These are phyloP conservation scores for Fusarium agapanthi DNA, from an alignment of 2,329 filamentous ascomycete genomes.

Conservation along the genomic window DNA sequence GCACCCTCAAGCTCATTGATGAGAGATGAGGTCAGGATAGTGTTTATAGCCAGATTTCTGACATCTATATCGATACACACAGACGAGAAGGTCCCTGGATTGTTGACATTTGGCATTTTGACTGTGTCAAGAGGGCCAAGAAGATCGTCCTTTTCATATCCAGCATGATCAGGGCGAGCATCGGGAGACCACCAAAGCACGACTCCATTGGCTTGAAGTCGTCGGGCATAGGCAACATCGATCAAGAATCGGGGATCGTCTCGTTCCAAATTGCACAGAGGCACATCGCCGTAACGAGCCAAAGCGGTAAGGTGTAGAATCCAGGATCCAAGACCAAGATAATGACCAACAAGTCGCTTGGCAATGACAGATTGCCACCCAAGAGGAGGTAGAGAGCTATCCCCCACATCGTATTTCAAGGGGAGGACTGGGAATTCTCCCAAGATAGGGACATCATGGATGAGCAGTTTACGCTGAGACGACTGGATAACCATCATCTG, in stretches of 20 bases:
- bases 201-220: conserved; percentile 89
- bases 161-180: conserved; percentile 90
- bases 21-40: conserved; percentile 92
- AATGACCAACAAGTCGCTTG: conserved; percentile 86
- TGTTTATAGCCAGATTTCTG: conserved; percentile 96
- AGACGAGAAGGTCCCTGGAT: conserved; percentile 90
- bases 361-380: conserved; percentile 94
- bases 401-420: conserved; percentile 81
- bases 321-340: conserved; percentile 93
- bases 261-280: conserved; percentile 92
- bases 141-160: conserved; percentile 93
- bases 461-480: conserved; percentile 79
- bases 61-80: conserved; percentile 96
- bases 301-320: conserved; percentile 87
- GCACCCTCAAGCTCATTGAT: conserved; percentile 96
- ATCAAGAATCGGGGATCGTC: conserved; percentile 96
- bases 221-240: conserved; percentile 91
- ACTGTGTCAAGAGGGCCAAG: conserved; percentile 83
- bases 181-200: conserved; percentile 96
- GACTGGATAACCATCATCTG: conserved; percentile 91
- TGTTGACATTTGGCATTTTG: conserved; percentile 92
- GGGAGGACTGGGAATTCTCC: conserved; percentile 85
- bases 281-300: conserved; percentile 91
- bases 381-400: conserved; percentile 87
- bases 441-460: conserved; percentile 85